Evolutionary conservation across 768 basidiomycete genomes (phyloP), one percentile per base, ranked within the genome.

Genomic region (Inosperma sp.): DNA sequence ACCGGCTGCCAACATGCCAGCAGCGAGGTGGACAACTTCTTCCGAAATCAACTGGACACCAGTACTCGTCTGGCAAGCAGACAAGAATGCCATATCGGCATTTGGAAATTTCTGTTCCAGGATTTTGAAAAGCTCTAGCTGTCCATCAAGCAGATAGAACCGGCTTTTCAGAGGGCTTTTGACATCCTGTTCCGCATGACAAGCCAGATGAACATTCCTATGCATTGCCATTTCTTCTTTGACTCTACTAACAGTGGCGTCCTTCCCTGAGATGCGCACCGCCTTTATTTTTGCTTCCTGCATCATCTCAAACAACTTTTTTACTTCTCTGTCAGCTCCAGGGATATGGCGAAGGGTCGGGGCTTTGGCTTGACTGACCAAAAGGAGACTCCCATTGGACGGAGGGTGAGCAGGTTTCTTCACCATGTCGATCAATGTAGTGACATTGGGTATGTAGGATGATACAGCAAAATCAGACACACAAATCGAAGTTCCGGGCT

Each of bases 1-100:
- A n/a, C n/a, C n/a, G n/a, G n/a, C n/a, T n/a, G n/a, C n/a, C n/a
- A 49, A 19, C 71, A 73, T 71, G 5, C 71, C 72, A 2, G 70
- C 70, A 0, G 72, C 68, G 1, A 74, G 51, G 60, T 73, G 70
- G 3, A 73, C 60, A 0, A 64, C 66, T 46, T 75, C 73, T 6
- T 71, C 65, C 0, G 63, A 44, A 4, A 67, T 50, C 26, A 48
- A 52, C 23, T 59, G 48, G 19, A 62, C 61, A 0, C 71, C 66
- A 14, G 54, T 57, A 1, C 68, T 65, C 7, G 69, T n/a, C n/a
- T n/a, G n/a, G n/a, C n/a, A n/a, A n/a, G n/a, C n/a, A n/a, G n/a
- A n/a, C n/a, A n/a, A n/a, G 54, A 49, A 49, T 2, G 48, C 48
- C 17, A 49, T 27, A 6, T 49, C 23, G 9, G 48, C 48, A 33